phyloP scores from a whole-genome alignment of 1,139 yeast genomes.

The Sugiyamaella neomexicana region DNA sequence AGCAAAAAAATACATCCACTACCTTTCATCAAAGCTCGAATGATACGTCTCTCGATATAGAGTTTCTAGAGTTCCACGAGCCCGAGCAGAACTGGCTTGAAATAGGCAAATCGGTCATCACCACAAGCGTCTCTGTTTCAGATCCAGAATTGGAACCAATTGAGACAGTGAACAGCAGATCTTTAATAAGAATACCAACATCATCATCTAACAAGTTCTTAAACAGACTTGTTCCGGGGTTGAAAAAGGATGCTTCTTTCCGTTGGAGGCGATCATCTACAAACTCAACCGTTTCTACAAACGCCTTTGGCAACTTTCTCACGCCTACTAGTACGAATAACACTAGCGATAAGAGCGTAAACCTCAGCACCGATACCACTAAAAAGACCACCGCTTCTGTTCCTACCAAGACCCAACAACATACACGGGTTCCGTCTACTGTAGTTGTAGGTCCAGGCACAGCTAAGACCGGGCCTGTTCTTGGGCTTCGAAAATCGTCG shows the following conservation, averaged over 20 bases:
- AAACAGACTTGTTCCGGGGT: constrained; percentile 2
- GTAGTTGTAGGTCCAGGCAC: constrained; percentile 17
- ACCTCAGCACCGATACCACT: not conserved
- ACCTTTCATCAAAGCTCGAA: too few relatives aligned
- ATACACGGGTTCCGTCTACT: constrained; percentile 5
- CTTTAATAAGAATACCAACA: not conserved
- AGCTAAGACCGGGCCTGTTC: constrained; percentile 22
- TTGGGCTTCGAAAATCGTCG: constrained; percentile 8
- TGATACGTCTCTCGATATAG: too few relatives aligned
- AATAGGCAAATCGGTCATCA: constrained; percentile 10
- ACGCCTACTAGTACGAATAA: not conserved
- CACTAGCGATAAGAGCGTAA: not conserved
- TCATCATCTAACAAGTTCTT: not conserved
- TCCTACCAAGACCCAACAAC: not conserved
- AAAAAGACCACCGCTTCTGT: not conserved
- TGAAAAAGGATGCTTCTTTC: constrained; percentile 1
- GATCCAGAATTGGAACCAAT: not conserved
- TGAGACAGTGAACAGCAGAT: not conserved
- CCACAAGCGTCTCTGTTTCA: not conserved
- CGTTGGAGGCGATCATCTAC: not conserved
- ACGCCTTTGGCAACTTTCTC: not conserved
- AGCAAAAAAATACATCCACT: not conserved
- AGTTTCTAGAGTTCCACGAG: constrained; percentile 10
- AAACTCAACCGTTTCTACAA: not conserved
- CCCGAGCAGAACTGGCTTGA: constrained; percentile 18